phyloP scores from a whole-genome alignment of 805 yeast genomes.

The Hanseniaspora meyeri region DNA sequence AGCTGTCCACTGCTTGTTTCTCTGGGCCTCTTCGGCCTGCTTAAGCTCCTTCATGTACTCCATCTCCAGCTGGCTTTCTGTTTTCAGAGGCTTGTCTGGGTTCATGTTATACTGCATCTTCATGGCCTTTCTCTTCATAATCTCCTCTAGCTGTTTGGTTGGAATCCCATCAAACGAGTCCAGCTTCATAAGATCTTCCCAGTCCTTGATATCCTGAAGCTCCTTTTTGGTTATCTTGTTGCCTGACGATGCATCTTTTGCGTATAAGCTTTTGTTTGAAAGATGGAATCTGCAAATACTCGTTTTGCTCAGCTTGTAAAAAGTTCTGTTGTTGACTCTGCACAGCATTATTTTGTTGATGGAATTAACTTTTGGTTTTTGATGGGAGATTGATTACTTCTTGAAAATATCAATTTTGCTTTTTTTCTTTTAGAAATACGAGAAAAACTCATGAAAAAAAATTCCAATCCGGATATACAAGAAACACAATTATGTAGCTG shows the following conservation, averaged over 20 bases:
- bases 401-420: too few relatives aligned
- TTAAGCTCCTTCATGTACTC: constrained; percentile 18
- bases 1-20: constrained; percentile 5
- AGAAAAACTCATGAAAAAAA: too few relatives aligned
- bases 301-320: background rate
- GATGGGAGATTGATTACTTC: background rate
- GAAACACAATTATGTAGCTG: too few relatives aligned
- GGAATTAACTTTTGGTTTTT: background rate
- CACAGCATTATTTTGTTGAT: background rate
- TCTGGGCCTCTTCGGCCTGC: constrained; percentile 19
- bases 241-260: background rate
- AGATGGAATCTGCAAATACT: background rate
- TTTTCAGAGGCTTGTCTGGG: constrained; percentile 2
- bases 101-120: constrained; percentile 18
- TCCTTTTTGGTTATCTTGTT: background rate
- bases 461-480: too few relatives aligned
- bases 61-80: constrained; percentile 18
- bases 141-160: constrained; percentile 23
- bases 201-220: constrained; percentile 17
- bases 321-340: background rate
- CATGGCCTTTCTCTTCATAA: constrained; percentile 25
- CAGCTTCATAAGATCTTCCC: constrained; percentile 26
- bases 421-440: too few relatives aligned
- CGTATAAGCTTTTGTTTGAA: background rate
- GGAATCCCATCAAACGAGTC: constrained; percentile 25